phyloP scores from a whole-genome alignment of 2,329 filamentous ascomycete species.

The Cordyceps javanica region DNA sequence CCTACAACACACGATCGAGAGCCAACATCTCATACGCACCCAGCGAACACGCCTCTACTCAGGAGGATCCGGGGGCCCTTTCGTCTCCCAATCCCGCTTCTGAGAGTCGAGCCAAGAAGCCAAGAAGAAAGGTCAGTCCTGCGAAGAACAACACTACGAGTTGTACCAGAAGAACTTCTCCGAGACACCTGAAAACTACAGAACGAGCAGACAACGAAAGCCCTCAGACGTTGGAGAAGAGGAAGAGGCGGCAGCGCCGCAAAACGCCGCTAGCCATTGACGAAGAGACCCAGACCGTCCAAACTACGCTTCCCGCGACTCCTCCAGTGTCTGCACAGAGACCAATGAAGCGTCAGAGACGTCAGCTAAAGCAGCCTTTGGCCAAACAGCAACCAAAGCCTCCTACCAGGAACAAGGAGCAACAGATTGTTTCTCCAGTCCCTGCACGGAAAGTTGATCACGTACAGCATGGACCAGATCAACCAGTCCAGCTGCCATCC shows the following conservation, averaged over 20 bases:
- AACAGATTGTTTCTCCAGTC: too few species aligned
- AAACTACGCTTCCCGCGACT: slow-evolving; percentile 2
- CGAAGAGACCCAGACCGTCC: slow-evolving; percentile 23
- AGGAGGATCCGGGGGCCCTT: background rate
- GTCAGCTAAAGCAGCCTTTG: background rate
- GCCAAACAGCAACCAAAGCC: background rate
- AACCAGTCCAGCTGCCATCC: background rate
- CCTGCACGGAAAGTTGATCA: background rate
- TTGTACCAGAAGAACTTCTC: background rate
- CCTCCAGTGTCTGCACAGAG: background rate
- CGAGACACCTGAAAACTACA: background rate
- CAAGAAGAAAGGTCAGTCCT: background rate
- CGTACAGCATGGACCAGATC: background rate
- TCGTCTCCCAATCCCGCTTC: background rate
- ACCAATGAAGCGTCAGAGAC: background rate
- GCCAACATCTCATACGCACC: background rate
- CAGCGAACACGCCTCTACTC: background rate
- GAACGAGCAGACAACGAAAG: background rate
- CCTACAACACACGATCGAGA: background rate
- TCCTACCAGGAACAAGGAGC: background rate
- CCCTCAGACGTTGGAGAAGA: slow-evolving; percentile 8
- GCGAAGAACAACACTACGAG: background rate
- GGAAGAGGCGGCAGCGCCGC: slow-evolving; percentile 26
- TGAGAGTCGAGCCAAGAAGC: background rate
- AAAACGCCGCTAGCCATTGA: slow-evolving; percentile 30